phyloP scores from a whole-genome alignment of 768 basidiomycete species.

The Termitomyces sp. region DNA sequence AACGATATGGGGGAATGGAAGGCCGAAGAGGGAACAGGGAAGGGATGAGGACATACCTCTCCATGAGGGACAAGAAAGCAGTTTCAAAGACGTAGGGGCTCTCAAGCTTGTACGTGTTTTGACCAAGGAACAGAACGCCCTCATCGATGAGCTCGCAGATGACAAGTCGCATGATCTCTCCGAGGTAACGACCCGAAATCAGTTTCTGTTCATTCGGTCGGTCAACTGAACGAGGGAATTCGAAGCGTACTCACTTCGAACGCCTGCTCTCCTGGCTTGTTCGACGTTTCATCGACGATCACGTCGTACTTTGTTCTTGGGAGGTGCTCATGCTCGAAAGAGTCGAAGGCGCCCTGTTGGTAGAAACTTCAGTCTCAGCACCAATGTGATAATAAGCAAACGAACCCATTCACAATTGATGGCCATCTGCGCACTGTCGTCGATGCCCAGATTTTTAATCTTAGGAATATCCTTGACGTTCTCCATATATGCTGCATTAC shows the following conservation, averaged over 20 bases:
- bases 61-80: slow-evolving; percentile 95
- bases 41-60: slow-evolving; percentile 51
- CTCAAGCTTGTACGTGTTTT: slow-evolving; percentile 98
- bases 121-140: slow-evolving; percentile 95
- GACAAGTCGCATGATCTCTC: slow-evolving; percentile 94
- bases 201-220: slow-evolving; percentile 60
- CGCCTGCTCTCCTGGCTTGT: slow-evolving; percentile 95
- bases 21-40: neutral
- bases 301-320: slow-evolving; percentile 94
- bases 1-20: neutral
- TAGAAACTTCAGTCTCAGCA: neutral
- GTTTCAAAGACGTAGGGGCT: slow-evolving; percentile 92
- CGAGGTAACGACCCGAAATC: slow-evolving; percentile 93
- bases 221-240: neutral
- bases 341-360: slow-evolving; percentile 91
- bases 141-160: slow-evolving; percentile 95
- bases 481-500: slow-evolving; percentile 99
- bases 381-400: neutral
- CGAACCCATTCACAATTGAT: slow-evolving; percentile 98
- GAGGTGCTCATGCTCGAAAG: slow-evolving; percentile 89
- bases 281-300: slow-evolving; percentile 89
- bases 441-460: slow-evolving; percentile 70
- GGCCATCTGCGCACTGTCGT: slow-evolving; percentile 69
- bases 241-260: slow-evolving; percentile 64
- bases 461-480: slow-evolving; percentile 82